A percentile compares a stretch with the other conserved stretches of the same genome.
Evolutionary conservation across 2,329 filamentous ascomycete genomes (phyloP).

Genomic region (Diaporthe velutina): DNA sequence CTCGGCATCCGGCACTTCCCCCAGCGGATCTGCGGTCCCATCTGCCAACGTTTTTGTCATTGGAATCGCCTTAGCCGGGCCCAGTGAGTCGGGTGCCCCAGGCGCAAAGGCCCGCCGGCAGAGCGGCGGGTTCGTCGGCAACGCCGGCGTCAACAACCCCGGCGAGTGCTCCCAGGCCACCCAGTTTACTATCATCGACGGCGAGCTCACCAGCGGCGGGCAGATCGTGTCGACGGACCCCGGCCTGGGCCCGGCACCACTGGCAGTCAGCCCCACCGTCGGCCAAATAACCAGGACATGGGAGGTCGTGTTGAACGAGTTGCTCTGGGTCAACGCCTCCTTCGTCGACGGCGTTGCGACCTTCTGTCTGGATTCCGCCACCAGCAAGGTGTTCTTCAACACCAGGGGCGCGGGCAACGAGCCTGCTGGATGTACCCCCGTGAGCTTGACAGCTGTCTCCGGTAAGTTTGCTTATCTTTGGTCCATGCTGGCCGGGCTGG

Average conservation of each 20-base stretch:
- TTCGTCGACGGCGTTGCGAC: slow-evolving; percentile 45
- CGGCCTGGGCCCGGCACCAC: slow-evolving; percentile 39
- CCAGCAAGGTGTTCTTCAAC: not conserved
- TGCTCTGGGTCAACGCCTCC: slow-evolving; percentile 46
- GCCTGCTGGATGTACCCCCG: slow-evolving; percentile 41
- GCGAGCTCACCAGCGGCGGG: slow-evolving; percentile 41
- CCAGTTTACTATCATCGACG: slow-evolving; percentile 43
- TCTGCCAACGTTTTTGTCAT: slow-evolving; percentile 37
- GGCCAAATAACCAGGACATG: slow-evolving; percentile 39
- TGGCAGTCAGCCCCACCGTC: slow-evolving; percentile 36
- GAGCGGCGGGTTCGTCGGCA: slow-evolving; percentile 42
- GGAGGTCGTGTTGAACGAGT: slow-evolving; percentile 38
- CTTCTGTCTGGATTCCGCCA: slow-evolving; percentile 44
- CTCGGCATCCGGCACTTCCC: slow-evolving; percentile 11
- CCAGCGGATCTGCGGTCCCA: not conserved
- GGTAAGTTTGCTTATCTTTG: not conserved
- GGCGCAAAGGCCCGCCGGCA: not conserved
- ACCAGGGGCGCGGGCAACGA: slow-evolving; percentile 39
- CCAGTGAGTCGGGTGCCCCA: not conserved
- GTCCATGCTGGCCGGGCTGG: not conserved
- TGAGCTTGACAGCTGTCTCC: slow-evolving; percentile 34
- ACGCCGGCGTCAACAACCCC: slow-evolving; percentile 42
- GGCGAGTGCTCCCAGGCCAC: slow-evolving; percentile 43
- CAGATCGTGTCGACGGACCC: slow-evolving; percentile 41
- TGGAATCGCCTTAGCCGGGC: slow-evolving; percentile 36